Evolutionary conservation across 2,329 filamentous ascomycete genomes (phyloP).

Genomic region (Pseudogymnoascus sp.): DNA sequence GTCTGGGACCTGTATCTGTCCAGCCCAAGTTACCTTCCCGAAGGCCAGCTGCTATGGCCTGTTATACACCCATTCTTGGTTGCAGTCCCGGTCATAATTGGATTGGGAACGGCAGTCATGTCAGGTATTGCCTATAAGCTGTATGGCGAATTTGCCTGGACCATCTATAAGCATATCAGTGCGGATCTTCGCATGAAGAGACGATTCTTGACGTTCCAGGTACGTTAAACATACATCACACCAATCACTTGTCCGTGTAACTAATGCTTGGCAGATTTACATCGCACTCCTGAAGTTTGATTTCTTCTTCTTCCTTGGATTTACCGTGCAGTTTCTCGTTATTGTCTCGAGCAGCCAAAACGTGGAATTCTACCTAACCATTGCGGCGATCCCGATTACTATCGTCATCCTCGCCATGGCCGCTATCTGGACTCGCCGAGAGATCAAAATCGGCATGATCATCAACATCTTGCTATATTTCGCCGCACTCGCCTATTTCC

Average conservation of each 20-base stretch:
- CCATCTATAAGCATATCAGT: constrained; percentile 98
- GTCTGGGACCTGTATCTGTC: constrained; percentile 45
- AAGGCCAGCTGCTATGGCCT: constrained; percentile 51
- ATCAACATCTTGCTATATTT: constrained; percentile 78
- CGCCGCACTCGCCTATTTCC: constrained; percentile 84
- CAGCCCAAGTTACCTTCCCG: constrained; percentile 36
- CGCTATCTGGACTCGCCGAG: constrained; percentile 75
- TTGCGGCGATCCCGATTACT: constrained; percentile 84
- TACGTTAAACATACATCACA: constrained; percentile 34
- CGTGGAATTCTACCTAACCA: constrained; percentile 77
- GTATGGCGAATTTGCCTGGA: constrained; percentile 98
- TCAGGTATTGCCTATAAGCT: constrained; percentile 83
- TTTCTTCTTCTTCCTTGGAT: constrained; percentile 99
- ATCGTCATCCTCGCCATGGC: constrained; percentile 81
- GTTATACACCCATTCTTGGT: constrained; percentile 70
- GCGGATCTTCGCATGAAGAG: constrained; percentile 96
- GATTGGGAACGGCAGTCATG: constrained; percentile 65
- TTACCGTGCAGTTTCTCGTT: constrained; percentile 96
- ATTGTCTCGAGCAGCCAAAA: constrained; percentile 66
- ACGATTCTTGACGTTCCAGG: constrained; percentile 93
- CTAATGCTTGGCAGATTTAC: constrained; percentile 64
- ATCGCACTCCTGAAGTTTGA: constrained; percentile 97
- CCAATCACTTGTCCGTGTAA: not conserved
- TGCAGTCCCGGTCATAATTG: constrained; percentile 79
- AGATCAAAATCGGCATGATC: constrained; percentile 73